Base-by-base conservation (phyloP, 2,329 filamentous ascomycete genomes). In the Penicillium brevicompactum region DNA sequence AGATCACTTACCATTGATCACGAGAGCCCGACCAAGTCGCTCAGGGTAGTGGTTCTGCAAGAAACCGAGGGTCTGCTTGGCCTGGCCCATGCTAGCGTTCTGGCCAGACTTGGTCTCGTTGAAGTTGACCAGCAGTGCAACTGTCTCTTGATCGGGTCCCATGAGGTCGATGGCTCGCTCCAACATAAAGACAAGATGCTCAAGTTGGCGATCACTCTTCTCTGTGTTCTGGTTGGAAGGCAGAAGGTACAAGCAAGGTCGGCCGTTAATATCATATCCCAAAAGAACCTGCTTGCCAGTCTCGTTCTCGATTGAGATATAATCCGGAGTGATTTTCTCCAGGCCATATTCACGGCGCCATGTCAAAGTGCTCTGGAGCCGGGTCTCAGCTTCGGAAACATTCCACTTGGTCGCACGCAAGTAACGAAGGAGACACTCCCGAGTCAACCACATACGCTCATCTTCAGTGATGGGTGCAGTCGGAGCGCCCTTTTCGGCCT, bases 31-130 rank as follows among this genome's bases (percentile, higher is more conserved):
- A 45, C 94, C 94, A 31, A 99, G 79, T 51, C 94, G 82, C 79
- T 99, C 94, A 0, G 94, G 94, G 71, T 97, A 97, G 77, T 99
- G 92, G 62, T 89, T 92, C 77, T 99, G 94, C 58, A 99, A 81
- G 64, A 99, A 96, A 71, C 88, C 83, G 65, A 99, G 78, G n/a
- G 92, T 89, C 77, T 95, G 88, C 64, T 89, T 86, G 5, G 89
- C 91, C 70, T 90, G 88, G 30, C 83, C 83, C 54, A 97, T 79
- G 9, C 86, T 86, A 8, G 93, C 91, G 68, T 92, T 91, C 66
- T 87, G 85, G 52, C 90, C 86, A 56, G 82, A 85, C 71, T 89
- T 89, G 63, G 87, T 88, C 57, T 87, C 83, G 74, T 91, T 91
- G 80, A 96, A 97, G 78, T 97, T 93, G 75, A 97, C 92, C 64